Conservation (phyloP, 2,329 filamentous ascomycete genomes). For the Elsinoe ampelina region DNA sequence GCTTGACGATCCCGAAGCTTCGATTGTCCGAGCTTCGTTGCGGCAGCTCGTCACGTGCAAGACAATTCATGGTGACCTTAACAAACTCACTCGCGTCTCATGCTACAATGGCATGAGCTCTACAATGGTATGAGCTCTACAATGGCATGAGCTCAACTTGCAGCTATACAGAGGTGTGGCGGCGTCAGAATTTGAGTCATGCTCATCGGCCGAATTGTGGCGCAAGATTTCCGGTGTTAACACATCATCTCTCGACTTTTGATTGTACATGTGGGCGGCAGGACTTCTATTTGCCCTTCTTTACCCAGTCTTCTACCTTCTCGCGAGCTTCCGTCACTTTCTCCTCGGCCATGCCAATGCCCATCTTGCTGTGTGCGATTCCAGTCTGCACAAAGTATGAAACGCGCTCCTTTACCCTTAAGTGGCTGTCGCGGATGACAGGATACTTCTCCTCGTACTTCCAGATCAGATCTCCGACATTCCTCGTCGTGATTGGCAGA, state of each 20-base stretch:
- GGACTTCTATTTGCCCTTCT: conserved; percentile 63
- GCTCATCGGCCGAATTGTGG: too few species aligned
- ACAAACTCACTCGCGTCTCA: neutral
- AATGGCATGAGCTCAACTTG: neutral
- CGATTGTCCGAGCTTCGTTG: conserved; percentile 5
- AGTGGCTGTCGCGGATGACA: conserved; percentile 69
- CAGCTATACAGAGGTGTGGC: too few species aligned
- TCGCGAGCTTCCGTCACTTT: conserved; percentile 69
- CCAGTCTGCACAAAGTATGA: conserved; percentile 63
- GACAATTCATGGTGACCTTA: neutral
- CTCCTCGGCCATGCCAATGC: conserved; percentile 64
- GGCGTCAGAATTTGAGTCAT: too few species aligned
- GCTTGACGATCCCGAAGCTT: conserved; percentile 9
- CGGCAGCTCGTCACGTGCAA: neutral
- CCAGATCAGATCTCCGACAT: conserved; percentile 80
- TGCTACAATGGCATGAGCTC: neutral
- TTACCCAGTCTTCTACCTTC: conserved; percentile 78
- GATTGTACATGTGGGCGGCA: neutral
- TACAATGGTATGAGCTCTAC: neutral
- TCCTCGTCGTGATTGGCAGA: conserved; percentile 80
- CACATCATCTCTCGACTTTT: neutral
- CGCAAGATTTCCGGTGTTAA: too few species aligned
- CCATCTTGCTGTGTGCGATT: conserved; percentile 62
- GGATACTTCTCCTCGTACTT: conserved; percentile 87
- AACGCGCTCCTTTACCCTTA: conserved; percentile 59